Percentiles rank a stretch among this genome's conserved stretches.
phyloP scores from a whole-genome alignment of 192 early-diverging fungal species.

The Cladochytrium replicatum region DNA sequence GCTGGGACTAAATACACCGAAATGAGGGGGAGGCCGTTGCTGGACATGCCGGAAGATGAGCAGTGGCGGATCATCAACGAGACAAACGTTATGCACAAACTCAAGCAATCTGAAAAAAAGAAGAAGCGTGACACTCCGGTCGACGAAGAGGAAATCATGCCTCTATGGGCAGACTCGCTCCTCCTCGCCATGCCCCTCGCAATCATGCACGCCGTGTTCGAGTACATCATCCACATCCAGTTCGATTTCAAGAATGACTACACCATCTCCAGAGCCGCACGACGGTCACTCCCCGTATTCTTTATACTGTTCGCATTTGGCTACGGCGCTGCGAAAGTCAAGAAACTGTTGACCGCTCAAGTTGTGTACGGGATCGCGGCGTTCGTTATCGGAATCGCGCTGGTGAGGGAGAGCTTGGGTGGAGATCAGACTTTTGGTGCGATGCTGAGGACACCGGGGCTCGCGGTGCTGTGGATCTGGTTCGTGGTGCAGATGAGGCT shows the following conservation, averaged over 20 bases:
- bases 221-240: conserved; percentile 27
- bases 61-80: conserved; percentile 27
- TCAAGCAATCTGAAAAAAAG: conserved; percentile 10
- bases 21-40: no score
- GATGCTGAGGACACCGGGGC: conserved; percentile 25
- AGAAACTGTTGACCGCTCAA: conserved; percentile 3
- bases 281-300: conserved; percentile 10
- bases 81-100: conserved; percentile 25
- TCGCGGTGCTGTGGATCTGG: conserved; percentile 28
- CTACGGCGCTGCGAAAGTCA: conserved; percentile 10
- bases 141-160: background rate
- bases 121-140: conserved; percentile 2
- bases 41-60: conserved; percentile 22
- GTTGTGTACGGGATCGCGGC: conserved; percentile 9
- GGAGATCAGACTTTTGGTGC: conserved; percentile 20
- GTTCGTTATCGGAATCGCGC: conserved; percentile 4
- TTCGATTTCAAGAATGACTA: conserved; percentile 14
- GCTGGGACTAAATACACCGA: no score
- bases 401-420: conserved; percentile 8
- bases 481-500: conserved; percentile 22
- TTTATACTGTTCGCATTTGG: conserved; percentile 12
- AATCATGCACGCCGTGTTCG: conserved; percentile 15
- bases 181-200: conserved; percentile 19
- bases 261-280: background rate
- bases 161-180: conserved; percentile 3